Evolutionary conservation across 2,329 filamentous ascomycete genomes (phyloP).

Genomic region (Elsinoe batatas): DNA sequence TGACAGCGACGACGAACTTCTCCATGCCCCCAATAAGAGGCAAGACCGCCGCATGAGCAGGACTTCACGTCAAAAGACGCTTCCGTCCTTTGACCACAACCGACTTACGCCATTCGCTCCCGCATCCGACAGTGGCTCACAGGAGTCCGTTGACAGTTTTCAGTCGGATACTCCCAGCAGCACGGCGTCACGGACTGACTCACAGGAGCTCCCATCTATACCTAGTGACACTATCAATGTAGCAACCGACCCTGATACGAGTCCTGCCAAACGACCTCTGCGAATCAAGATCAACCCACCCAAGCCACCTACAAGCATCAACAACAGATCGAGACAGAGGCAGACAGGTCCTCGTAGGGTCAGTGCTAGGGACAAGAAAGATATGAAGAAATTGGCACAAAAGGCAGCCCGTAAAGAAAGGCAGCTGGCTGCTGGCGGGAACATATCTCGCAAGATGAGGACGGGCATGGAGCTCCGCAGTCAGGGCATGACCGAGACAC

Average conservation of each 20-base stretch:
- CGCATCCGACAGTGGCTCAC: conserved; percentile 23
- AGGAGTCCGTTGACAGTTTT: conserved; percentile 27
- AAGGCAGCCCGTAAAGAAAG: conserved; percentile 34
- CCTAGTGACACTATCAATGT: conserved; percentile 17
- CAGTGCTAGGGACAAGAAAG: conserved; percentile 29
- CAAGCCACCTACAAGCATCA: conserved; percentile 21
- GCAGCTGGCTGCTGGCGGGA: conserved; percentile 21
- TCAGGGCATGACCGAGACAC: conserved; percentile 26
- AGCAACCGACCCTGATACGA: neutral
- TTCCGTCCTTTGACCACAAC: conserved; percentile 19
- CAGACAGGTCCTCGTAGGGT: conserved; percentile 27
- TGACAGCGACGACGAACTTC: conserved; percentile 40
- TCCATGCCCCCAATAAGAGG: conserved; percentile 43
- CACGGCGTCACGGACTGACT: conserved; percentile 22
- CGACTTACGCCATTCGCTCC: conserved; percentile 25
- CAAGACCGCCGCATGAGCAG: conserved; percentile 37
- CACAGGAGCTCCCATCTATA: conserved; percentile 15
- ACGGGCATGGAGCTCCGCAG: conserved; percentile 24
- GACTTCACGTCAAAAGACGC: conserved; percentile 30
- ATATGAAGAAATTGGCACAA: conserved; percentile 33
- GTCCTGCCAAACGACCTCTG: conserved; percentile 16
- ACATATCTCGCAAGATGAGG: conserved; percentile 10
- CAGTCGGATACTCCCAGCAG: conserved; percentile 25
- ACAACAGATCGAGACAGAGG: conserved; percentile 25
- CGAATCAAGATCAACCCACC: conserved; percentile 29